A percentile compares a stretch with the other conserved stretches of the same genome.
Evolutionary conservation across 1,284 basidiomycete genomes (phyloP).

Genomic region (Amylostereum areolatum): DNA sequence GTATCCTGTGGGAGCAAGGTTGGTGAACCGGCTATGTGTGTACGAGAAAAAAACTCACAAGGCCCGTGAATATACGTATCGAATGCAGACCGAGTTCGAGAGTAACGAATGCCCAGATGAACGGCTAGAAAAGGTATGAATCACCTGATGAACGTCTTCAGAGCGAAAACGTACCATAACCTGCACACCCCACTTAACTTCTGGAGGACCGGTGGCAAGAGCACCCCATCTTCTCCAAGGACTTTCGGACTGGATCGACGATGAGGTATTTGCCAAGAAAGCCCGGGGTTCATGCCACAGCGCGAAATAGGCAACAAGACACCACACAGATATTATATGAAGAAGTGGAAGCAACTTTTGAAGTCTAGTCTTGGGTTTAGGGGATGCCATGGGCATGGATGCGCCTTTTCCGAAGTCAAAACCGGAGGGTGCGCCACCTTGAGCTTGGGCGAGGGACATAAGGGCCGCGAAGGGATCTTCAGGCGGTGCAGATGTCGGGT

Average conservation of each 20-base stretch:
- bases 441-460: constrained; percentile 18
- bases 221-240: constrained; percentile 56
- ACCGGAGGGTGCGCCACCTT: constrained; percentile 11
- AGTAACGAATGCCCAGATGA: constrained; percentile 75
- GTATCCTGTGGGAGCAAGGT: constrained; percentile 48
- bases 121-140: constrained; percentile 41
- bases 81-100: constrained; percentile 66
- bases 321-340: constrained; percentile 59
- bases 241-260: constrained; percentile 15
- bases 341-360: constrained; percentile 60
- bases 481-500: not conserved
- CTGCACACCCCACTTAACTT: constrained; percentile 41
- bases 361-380: constrained; percentile 36
- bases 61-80: constrained; percentile 58
- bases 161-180: constrained; percentile 41
- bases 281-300: constrained; percentile 54
- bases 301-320: constrained; percentile 59
- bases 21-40: no score
- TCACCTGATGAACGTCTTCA: not conserved
- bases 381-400: constrained; percentile 11
- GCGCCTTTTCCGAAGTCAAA: constrained; percentile 8
- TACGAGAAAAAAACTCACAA: constrained; percentile 47
- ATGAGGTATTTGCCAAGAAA: constrained; percentile 23
- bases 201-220: constrained; percentile 27
- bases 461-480: constrained; percentile 27